Percentiles rank a stretch among this genome's conserved stretches.
phyloP scores from a whole-genome alignment of 306 rosid genomes.

The Delonix regia region DNA sequence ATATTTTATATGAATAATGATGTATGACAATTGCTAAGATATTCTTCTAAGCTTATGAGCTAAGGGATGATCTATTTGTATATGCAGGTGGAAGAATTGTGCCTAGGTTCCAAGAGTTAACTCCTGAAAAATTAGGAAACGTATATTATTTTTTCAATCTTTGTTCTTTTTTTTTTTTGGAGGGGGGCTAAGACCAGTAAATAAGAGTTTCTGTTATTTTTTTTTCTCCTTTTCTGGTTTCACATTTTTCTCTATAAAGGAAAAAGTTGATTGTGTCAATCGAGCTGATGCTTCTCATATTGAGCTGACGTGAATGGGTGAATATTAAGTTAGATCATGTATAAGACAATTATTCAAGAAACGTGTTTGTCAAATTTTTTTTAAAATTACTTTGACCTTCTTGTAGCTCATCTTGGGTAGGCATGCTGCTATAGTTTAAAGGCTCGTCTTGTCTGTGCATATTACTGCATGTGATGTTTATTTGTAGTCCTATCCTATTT shows the following conservation, averaged over 20 bases:
- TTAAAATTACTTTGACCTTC: neutral
- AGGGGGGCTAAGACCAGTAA: neutral
- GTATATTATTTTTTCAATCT: slow-evolving; percentile 47
- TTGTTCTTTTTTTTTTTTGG: neutral
- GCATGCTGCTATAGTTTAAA: neutral
- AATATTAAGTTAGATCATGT: neutral
- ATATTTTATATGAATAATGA: neutral
- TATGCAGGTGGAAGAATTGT: slow-evolving; percentile 93
- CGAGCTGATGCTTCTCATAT: neutral
- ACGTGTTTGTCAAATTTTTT: neutral
- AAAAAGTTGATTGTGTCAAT: neutral
- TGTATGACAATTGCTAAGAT: neutral
- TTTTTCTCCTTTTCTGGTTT: neutral
- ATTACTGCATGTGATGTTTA: slow-evolving; percentile 13
- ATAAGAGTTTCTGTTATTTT: neutral
- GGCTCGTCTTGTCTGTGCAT: neutral
- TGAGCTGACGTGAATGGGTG: neutral
- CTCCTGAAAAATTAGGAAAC: slow-evolving; percentile 89
- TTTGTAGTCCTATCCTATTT: neutral
- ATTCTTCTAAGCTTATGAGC: slow-evolving; percentile 9
- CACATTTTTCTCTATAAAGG: neutral
- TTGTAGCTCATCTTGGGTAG: slow-evolving; percentile 4
- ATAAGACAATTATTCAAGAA: neutral
- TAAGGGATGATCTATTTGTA: slow-evolving; percentile 28
- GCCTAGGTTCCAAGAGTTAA: slow-evolving; percentile 94